These are phyloP conservation scores for Aschersonia sp. DNA, from an alignment of 2,329 filamentous ascomycete species.

Conservation along the genomic window DNA sequence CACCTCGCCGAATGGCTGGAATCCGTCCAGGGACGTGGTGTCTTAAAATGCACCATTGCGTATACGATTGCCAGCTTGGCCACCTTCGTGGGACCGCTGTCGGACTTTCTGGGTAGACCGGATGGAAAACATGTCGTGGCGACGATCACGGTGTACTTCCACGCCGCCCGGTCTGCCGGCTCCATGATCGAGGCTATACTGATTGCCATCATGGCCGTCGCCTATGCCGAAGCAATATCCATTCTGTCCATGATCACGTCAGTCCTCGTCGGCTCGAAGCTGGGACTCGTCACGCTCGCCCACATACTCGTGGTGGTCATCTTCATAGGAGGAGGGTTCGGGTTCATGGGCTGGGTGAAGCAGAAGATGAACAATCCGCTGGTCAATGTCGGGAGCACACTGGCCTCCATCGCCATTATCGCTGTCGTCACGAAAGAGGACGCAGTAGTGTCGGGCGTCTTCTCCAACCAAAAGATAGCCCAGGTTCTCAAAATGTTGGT, in stretches of 20 bases:
- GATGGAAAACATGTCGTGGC: slow-evolving; percentile 86
- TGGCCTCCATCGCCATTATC: slow-evolving; percentile 73
- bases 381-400: slow-evolving; percentile 67
- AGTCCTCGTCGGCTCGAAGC: slow-evolving; percentile 53
- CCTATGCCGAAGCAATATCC: slow-evolving; percentile 52
- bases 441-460: slow-evolving; percentile 60
- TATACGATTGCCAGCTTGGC: slow-evolving; percentile 72
- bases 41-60: slow-evolving; percentile 76
- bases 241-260: slow-evolving; percentile 72
- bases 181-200: slow-evolving; percentile 75
- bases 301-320: slow-evolving; percentile 63
- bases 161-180: slow-evolving; percentile 67
- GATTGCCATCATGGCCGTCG: slow-evolving; percentile 58
- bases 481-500: slow-evolving; percentile 60
- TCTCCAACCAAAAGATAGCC: slow-evolving; percentile 44
- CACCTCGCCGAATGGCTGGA: slow-evolving; percentile 31
- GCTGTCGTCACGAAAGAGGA: slow-evolving; percentile 78
- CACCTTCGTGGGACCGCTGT: slow-evolving; percentile 61
- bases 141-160: slow-evolving; percentile 83
- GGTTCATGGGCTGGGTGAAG: slow-evolving; percentile 73
- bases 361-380: slow-evolving; percentile 59
- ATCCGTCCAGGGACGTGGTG: slow-evolving; percentile 57
- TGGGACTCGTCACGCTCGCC: slow-evolving; percentile 53
- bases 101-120: slow-evolving; percentile 59
- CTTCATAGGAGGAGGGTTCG: slow-evolving; percentile 70